Conservation (phyloP, 2,329 filamentous ascomycete species). For the Stachybotrys elegans region DNA sequence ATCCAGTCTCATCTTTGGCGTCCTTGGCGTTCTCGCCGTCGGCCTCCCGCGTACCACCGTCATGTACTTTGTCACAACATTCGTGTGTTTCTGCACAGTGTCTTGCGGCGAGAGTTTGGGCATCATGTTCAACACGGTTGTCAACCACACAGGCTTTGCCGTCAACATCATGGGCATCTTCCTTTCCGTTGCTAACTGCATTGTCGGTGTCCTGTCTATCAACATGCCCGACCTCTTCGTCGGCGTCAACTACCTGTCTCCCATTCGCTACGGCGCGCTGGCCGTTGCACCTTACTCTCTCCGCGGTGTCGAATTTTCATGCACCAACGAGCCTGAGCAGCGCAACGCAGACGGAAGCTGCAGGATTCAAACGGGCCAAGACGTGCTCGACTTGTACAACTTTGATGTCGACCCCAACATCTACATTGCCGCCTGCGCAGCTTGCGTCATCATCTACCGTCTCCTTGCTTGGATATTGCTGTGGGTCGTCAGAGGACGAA, state of each 20-base stretch:
- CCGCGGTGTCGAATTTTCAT: constrained; percentile 56
- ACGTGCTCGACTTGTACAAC: constrained; percentile 64
- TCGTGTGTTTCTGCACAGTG: constrained; percentile 68
- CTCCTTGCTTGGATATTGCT: constrained; percentile 57
- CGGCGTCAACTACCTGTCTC: constrained; percentile 66
- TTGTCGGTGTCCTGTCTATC: constrained; percentile 67
- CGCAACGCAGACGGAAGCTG: constrained; percentile 55
- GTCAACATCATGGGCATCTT: constrained; percentile 68
- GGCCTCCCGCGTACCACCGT: constrained; percentile 57
- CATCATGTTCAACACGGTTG: constrained; percentile 76
- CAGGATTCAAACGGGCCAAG: constrained; percentile 58
- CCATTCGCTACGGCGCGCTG: constrained; percentile 63
- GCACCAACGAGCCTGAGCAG: constrained; percentile 55
- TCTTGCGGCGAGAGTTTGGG: constrained; percentile 71
- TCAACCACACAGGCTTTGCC: constrained; percentile 69
- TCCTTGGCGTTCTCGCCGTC: constrained; percentile 59
- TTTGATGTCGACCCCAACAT: constrained; percentile 56
- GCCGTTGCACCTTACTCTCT: constrained; percentile 65
- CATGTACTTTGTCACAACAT: constrained; percentile 64
- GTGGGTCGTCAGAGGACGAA: constrained; percentile 38
- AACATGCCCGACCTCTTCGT: constrained; percentile 62
- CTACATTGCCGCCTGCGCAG: constrained; percentile 59
- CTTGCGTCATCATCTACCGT: constrained; percentile 61
- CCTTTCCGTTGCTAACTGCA: constrained; percentile 64
- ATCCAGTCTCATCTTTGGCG: constrained; percentile 59